Evolutionary conservation across 345 rosid species (phyloP).

Genomic region (Chamaenerion angustifolium): DNA sequence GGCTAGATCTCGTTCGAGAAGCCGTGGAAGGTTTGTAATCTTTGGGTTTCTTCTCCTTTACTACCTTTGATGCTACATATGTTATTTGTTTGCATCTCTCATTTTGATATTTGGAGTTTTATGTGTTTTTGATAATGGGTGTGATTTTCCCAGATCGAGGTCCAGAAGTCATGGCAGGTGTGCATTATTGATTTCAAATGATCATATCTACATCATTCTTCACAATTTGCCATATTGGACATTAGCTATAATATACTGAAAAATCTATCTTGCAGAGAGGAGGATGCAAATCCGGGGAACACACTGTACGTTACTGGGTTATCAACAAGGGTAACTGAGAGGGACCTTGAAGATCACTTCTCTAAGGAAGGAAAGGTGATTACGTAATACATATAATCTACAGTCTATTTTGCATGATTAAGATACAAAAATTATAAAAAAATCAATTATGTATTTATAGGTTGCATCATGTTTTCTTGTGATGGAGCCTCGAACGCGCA

Average conservation of each 20-base stretch:
- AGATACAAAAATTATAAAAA: neutral
- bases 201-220: too few species aligned
- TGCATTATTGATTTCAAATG: conserved; percentile 7
- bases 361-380: conserved; percentile 94
- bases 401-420: conserved; percentile 1
- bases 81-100: neutral
- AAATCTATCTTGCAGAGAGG: conserved; percentile 23
- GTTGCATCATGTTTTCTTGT: conserved; percentile 90
- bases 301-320: conserved; percentile 93
- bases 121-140: conserved; percentile 8
- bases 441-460: conserved; percentile 15
- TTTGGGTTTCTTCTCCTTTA: conserved; percentile 5
- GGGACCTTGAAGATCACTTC: conserved; percentile 87
- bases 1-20: conserved; percentile 50
- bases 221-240: too few species aligned
- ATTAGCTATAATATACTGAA: too few species aligned
- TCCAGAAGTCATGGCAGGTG: conserved; percentile 84
- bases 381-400: conserved; percentile 2
- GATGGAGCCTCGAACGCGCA: conserved; percentile 83
- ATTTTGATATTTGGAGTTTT: conserved; percentile 2
- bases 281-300: conserved; percentile 46
- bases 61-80: neutral
- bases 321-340: conserved; percentile 81
- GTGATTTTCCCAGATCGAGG: conserved; percentile 36
- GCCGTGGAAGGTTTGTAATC: conserved; percentile 78